Base-by-base conservation (phyloP, 2,329 filamentous ascomycete species). In the Conoideocrella luteorostrata region DNA sequence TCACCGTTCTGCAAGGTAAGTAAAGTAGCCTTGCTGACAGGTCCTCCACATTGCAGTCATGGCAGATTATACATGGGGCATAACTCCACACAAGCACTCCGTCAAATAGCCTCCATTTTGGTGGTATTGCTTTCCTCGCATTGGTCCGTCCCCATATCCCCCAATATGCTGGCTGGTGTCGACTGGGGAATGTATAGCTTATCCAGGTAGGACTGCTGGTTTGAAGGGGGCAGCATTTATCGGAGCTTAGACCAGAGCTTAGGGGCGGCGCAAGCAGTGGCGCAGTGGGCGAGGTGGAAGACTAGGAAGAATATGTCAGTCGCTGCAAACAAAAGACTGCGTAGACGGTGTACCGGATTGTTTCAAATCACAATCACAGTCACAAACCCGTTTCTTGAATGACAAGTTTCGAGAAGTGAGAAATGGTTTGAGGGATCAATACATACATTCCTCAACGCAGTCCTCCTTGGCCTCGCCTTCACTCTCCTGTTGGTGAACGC, bases 391-490 rank as follows among this genome's bases (percentile, higher is more conserved):
- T n/a, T n/a, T n/a, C n/a, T n/a, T n/a, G n/a, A n/a, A n/a, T n/a
- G n/a, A n/a, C n/a, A n/a, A n/a, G n/a, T n/a, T n/a, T n/a, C n/a
- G n/a, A n/a, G n/a, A n/a, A n/a, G n/a, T n/a, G 26, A 28, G 24
- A 12, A n/a, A 26, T 15, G 2, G 24, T 7, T 15, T n/a, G n/a
- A 35, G 32, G 15, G 15, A 3, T 30, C 12, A n/a, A 12, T 43
- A 81, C 90, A 71, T 85, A 97, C 93, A 98, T 77, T 98, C 93
- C 77, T 98, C 93, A 56, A 97, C 88, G 62, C 93, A 98, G 75
- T 97, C 90, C 79, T 98, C 93, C 61, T 86, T 82, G 58, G 83
- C 73, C 44, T 74, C 83, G 57, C 84, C 81, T 52, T 84, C 78
- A 56, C 84, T 79, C 61, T 88, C 80, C 51, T 67, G 64, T 56